Evolutionary conservation across 306 rosid genomes (phyloP).

Genomic region (Sesbania bispinosa): DNA sequence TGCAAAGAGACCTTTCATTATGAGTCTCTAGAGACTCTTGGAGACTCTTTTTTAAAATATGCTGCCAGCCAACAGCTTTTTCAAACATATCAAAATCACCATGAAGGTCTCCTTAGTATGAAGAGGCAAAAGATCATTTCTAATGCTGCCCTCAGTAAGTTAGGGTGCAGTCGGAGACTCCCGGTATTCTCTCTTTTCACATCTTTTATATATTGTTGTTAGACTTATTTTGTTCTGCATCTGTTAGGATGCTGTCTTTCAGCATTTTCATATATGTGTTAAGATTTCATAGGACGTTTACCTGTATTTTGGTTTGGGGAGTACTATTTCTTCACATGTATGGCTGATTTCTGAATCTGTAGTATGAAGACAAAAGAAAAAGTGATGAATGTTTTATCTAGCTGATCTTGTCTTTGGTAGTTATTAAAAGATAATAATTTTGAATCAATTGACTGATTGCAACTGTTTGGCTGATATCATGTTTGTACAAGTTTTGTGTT

Average conservation of each 20-base stretch:
- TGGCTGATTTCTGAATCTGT: neutral
- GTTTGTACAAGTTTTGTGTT: neutral
- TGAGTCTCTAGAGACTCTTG: constrained; percentile 87
- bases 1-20: constrained; percentile 76
- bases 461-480: constrained; percentile 9
- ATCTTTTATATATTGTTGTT: neutral
- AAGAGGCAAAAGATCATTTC: constrained; percentile 65
- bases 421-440: neutral
- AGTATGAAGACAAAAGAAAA: neutral
- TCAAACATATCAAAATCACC: constrained; percentile 41
- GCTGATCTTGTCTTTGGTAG: neutral
- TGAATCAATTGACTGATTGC: neutral
- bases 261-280: neutral
- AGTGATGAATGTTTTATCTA: neutral
- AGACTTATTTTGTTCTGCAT: neutral
- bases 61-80: constrained; percentile 72
- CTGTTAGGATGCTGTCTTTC: neutral
- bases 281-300: neutral
- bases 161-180: constrained; percentile 55
- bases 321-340: neutral
- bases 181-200: constrained; percentile 47
- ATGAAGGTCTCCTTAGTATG: constrained; percentile 72
- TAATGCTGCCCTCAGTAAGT: constrained; percentile 63
- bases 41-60: constrained; percentile 91
- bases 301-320: neutral